Base-by-base conservation (phyloP, 2,329 filamentous ascomycete species). In the Alternaria triticina region DNA sequence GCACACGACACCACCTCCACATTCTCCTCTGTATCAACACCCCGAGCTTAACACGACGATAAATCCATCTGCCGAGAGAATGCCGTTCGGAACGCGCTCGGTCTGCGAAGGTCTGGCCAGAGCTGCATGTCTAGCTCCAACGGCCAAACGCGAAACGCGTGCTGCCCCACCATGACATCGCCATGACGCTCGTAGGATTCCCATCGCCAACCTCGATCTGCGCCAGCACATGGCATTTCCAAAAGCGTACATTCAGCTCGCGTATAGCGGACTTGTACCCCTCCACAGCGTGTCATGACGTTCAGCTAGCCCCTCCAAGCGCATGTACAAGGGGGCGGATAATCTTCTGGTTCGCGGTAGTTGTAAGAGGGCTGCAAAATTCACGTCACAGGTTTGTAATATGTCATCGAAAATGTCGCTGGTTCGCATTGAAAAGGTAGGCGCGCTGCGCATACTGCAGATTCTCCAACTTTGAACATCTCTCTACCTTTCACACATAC, bases 261-360 rank as follows among this genome's bases (percentile, higher is more conserved):
- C 40, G 44, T 54, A 56, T 17, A 52, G 61, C 71, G 67, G 67
- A 64, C 66, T 47, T 68, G 61, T 62, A 28, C 54, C 71, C 67
- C 57, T 68, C 61, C 68, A 67, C 28, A 70, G 56, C 59, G 64
- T 67, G 66, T 75, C 71, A 77, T 77, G 74, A 77, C 74, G 74
- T 75, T 55, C 36, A 20, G 45, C 58, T 72, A 71, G 61, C 71
- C 70, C 40, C 25, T 68, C 71, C 64, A 62, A 67, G 72, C 69
- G 45, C 62, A 65, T 75, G 54, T 69, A 71, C 71, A 70, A 64
- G 70, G 73, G 68, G 68, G 52, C 67, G 56, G 59, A 55, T 60
- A 49, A 69, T 62, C 50, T 54, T 12, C 40, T 66, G 54, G 59
- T 66, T 63, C 45, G 40, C 68, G 69, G 70, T 69, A 73, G 67